A percentile compares a stretch with the other conserved stretches of the same genome.
These are phyloP conservation scores for Phytophthora uliginosa DNA, from an alignment of 352 stramenopile species.

Conservation along the genomic window DNA sequence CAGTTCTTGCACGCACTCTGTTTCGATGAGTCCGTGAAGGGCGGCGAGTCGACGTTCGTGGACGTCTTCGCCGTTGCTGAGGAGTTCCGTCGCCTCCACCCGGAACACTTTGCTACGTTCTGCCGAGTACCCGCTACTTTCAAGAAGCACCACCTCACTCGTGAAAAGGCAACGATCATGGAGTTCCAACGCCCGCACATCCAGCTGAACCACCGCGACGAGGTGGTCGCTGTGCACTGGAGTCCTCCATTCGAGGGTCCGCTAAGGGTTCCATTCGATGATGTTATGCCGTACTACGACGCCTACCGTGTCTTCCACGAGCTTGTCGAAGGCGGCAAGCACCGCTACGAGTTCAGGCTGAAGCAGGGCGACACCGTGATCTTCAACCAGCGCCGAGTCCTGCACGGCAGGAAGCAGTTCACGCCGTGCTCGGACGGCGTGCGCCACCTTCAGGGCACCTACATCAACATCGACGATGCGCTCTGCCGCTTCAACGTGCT, in stretches of 20 bases:
- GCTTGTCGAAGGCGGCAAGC: slow-evolving; percentile 78
- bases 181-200: slow-evolving; percentile 96
- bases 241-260: slow-evolving; percentile 96
- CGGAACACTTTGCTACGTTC: slow-evolving; percentile 80
- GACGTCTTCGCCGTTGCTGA: slow-evolving; percentile 84
- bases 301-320: slow-evolving; percentile 86
- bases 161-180: slow-evolving; percentile 92
- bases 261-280: slow-evolving; percentile 81
- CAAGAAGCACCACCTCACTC: slow-evolving; percentile 94
- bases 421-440: slow-evolving; percentile 71
- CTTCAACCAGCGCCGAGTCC: slow-evolving; percentile 87
- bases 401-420: slow-evolving; percentile 87
- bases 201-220: slow-evolving; percentile 82
- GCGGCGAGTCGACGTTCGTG: slow-evolving; percentile 88
- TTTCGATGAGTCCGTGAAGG: slow-evolving; percentile 88
- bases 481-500: slow-evolving; percentile 87
- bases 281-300: slow-evolving; percentile 83
- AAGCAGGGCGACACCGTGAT: slow-evolving; percentile 85
- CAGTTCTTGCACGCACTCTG: slow-evolving; percentile 95
- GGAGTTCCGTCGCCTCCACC: slow-evolving; percentile 71
- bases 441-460: slow-evolving; percentile 88
- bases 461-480: slow-evolving; percentile 91
- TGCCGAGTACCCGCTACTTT: slow-evolving; percentile 94
- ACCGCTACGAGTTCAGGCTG: slow-evolving; percentile 84
- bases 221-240: slow-evolving; percentile 94